These are phyloP conservation scores for Globisporangium splendens DNA, from an alignment of 352 stramenopile genomes.

Conservation along the genomic window DNA sequence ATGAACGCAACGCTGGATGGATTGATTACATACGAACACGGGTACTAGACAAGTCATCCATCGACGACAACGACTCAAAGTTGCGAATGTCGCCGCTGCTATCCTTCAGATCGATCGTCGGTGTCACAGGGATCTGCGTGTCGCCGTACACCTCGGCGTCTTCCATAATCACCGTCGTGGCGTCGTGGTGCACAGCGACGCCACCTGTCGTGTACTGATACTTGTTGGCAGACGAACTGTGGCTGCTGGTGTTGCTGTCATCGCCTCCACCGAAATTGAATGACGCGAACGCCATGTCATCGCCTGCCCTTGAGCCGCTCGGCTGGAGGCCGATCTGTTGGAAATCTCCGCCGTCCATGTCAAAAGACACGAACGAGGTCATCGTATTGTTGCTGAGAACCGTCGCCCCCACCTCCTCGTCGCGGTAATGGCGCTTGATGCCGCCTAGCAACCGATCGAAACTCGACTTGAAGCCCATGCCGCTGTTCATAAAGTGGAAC, in stretches of 20 bases:
- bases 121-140: constrained; percentile 12
- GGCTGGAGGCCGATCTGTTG: neutral
- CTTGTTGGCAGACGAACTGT: constrained; percentile 6
- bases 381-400: constrained; percentile 14
- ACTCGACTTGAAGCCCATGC: constrained; percentile 68
- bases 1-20: neutral
- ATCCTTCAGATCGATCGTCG: constrained; percentile 13
- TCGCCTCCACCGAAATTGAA: constrained; percentile 15
- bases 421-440: constrained; percentile 33
- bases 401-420: neutral
- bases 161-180: constrained; percentile 14
- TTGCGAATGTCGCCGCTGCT: constrained; percentile 24
- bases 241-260: neutral
- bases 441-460: constrained; percentile 45
- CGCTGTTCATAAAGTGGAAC: constrained; percentile 75
- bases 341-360: constrained; percentile 8
- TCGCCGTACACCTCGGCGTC: constrained; percentile 15
- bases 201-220: constrained; percentile 19
- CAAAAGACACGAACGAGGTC: constrained; percentile 21
- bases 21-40: constrained; percentile 29
- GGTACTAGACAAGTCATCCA: constrained; percentile 23
- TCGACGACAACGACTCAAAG: constrained; percentile 39
- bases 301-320: neutral
- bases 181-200: constrained; percentile 8
- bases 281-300: constrained; percentile 20